Conservation (phyloP, 768 basidiomycete genomes). For the Lactarius indigo region DNA sequence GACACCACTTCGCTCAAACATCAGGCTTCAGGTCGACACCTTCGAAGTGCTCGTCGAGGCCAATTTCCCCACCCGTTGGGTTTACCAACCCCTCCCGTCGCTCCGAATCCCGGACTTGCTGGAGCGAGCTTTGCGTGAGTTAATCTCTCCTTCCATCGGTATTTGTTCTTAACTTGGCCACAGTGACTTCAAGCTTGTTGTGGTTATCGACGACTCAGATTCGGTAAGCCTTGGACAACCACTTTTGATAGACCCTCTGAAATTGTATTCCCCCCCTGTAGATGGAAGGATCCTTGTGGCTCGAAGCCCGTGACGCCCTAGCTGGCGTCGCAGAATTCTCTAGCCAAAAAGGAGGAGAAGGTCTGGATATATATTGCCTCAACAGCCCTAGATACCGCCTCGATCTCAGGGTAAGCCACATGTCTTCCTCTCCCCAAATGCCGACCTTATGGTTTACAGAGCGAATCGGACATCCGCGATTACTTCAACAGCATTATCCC, state of each 20-base stretch:
- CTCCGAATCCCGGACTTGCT: background rate
- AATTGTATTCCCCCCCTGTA: conserved; percentile 9
- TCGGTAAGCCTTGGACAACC: conserved; percentile 31
- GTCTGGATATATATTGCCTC: conserved; percentile 43
- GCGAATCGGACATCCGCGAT: conserved; percentile 8
- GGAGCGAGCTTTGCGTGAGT: conserved; percentile 10
- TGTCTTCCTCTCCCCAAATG: conserved; percentile 23
- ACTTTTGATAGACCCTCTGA: background rate
- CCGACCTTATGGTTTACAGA: conserved; percentile 5
- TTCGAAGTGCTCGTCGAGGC: conserved; percentile 38
- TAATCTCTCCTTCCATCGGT: background rate
- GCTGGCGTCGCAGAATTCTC: conserved; percentile 40
- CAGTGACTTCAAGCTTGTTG: conserved; percentile 41
- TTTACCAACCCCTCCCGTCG: background rate
- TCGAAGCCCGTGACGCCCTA: conserved; percentile 39
- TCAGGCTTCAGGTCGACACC: conserved; percentile 27
- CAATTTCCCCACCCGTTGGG: conserved; percentile 21
- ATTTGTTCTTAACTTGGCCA: background rate
- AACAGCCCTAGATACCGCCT: conserved; percentile 28
- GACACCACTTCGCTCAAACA: background rate
- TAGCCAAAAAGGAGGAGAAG: conserved; percentile 36
- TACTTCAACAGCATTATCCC: conserved; percentile 19
- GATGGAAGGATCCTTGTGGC: conserved; percentile 44
- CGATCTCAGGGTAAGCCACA: conserved; percentile 29
- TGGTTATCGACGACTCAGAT: conserved; percentile 41